These are phyloP conservation scores for Spinacia oleracea DNA, from an alignment of 179 eudicot genomes.

Conservation along the genomic window DNA sequence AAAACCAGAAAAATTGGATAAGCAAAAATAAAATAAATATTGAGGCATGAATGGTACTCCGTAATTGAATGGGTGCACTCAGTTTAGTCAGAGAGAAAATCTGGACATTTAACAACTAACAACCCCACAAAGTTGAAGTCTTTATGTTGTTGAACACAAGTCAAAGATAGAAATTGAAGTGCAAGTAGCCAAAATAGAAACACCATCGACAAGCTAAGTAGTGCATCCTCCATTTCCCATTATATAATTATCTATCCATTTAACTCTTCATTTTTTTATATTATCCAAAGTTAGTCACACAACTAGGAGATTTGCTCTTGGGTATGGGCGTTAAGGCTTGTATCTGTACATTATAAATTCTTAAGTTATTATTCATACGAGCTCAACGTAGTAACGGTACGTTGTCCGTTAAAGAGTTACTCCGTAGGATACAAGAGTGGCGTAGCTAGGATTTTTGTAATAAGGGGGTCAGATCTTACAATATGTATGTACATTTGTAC, in stretches of 20 bases:
- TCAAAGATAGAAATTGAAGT: slow-evolving; percentile 24
- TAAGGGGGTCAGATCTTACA: no score
- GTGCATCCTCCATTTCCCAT: background rate
- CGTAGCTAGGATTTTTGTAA: no score
- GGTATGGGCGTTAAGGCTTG: background rate
- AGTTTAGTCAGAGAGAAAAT: slow-evolving; percentile 6
- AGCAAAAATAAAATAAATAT: background rate
- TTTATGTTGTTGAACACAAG: slow-evolving; percentile 8
- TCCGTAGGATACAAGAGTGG: no score
- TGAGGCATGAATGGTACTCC: background rate
- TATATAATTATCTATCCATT: background rate
- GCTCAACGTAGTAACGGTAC: background rate
- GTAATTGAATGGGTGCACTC: slow-evolving; percentile 6
- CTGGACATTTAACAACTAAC: background rate
- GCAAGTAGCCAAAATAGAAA: background rate
- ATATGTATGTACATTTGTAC: no score
- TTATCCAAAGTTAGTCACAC: background rate
- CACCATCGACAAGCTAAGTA: background rate
- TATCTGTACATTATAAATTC: background rate
- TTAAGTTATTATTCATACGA: background rate
- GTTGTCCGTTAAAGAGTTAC: no score
- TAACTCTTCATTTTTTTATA: background rate
- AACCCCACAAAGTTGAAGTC: slow-evolving; percentile 25
- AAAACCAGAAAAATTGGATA: background rate
- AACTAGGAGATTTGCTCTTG: background rate